Base-by-base conservation (phyloP, 768 basidiomycete genomes). In the Boletus rubroflammeus region DNA sequence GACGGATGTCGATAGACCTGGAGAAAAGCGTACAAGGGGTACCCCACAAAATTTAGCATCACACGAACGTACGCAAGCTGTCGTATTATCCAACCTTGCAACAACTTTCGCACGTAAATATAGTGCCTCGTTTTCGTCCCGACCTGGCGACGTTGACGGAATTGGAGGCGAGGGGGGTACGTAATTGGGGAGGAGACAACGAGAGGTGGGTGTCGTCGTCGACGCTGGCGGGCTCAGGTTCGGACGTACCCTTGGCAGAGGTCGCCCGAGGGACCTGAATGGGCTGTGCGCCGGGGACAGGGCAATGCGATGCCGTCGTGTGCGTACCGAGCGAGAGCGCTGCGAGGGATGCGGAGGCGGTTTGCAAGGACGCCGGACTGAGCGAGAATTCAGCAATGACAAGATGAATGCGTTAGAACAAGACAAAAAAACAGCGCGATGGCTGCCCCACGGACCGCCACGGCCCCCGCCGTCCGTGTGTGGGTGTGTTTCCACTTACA, bases 41-140 rank as follows among this genome's bases (percentile, higher is more conserved):
- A 40, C 13, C 26, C 19, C 17, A 26, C 19, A 3, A 51, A 40
- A 26, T 47, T 60, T 29, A 60, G 53, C 41, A 53, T 39, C 15
- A 38, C 50, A 48, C 36, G 23, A 53, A 46, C 36, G 17, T 11
- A 47, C 47, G 57, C 46, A 40, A 48, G 25, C 17, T 39, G 51
- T 29, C 38, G 6, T 28, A 15, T 35, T 1, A 26, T 35, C 55
- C 31, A 40, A 90, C 94, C 89, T 98, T 98, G 36, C 86, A 85
- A 72, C 95, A 98, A 63, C 85, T 91, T 75, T 98, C 95, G 73
- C 95, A 98, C 58, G 84, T 87, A 75, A 91, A 93, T 54, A 88
- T 86, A 50, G 87, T 81, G 2, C 91, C 93, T 53, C 90, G 82
- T 72, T 91, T 92, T 79, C 86, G 91, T 40, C 78, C 79, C 35